Conservation (phyloP, 2,329 filamentous ascomycete genomes). For the Aspergillus quadrilineatus region DNA sequence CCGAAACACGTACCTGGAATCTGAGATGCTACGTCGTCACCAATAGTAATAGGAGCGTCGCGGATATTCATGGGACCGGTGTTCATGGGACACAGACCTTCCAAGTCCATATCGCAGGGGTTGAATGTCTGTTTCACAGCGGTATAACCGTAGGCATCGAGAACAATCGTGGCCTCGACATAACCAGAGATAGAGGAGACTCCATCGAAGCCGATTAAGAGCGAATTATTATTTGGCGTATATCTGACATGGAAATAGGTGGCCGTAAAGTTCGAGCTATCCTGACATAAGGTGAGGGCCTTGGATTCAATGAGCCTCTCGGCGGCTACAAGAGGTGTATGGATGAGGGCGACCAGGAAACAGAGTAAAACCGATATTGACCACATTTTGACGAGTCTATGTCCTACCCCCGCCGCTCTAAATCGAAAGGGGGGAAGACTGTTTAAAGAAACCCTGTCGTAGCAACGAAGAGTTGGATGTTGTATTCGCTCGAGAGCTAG, state of each 20-base stretch:
- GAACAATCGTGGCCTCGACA: conserved; percentile 55
- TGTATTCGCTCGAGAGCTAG: conserved; percentile 33
- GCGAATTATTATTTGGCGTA: conserved; percentile 62
- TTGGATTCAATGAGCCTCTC: conserved; percentile 72
- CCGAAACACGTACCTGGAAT: conserved; percentile 62
- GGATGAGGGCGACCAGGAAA: conserved; percentile 42
- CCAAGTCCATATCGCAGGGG: conserved; percentile 69
- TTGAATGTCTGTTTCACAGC: conserved; percentile 68
- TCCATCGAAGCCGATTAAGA: conserved; percentile 72
- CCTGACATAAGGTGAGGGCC: conserved; percentile 80
- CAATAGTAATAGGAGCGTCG: conserved; percentile 66
- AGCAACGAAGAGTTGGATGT: conserved; percentile 17
- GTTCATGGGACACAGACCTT: conserved; percentile 86
- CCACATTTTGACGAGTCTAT: conserved; percentile 30
- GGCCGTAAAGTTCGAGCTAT: conserved; percentile 79
- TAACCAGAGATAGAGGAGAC: conserved; percentile 64
- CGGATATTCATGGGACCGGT: conserved; percentile 73
- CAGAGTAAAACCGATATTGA: conserved; percentile 34
- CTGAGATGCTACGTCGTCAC: conserved; percentile 55
- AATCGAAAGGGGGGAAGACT: conserved; percentile 8
- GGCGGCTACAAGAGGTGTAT: conserved; percentile 56
- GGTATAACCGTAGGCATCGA: conserved; percentile 79
- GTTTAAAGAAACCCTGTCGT: conserved; percentile 11
- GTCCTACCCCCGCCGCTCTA: conserved; percentile 1
- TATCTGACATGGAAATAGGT: conserved; percentile 79